A percentile compares a stretch with the other conserved stretches of the same genome.
These are phyloP conservation scores for Naganishia randhawae DNA, from an alignment of 768 basidiomycete species.

Conservation along the genomic window DNA sequence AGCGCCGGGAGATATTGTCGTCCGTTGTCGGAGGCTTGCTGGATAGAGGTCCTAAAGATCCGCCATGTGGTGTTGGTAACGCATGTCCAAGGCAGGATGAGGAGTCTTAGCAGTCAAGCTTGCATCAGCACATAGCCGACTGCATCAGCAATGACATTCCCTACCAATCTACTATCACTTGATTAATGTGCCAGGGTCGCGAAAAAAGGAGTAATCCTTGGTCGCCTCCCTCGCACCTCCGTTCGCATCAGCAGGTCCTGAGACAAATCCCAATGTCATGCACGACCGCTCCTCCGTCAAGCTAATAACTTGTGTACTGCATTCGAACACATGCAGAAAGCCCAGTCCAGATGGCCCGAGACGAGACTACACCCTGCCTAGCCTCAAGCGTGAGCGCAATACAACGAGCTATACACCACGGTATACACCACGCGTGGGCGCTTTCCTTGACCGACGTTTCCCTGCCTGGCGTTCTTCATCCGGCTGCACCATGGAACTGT, in stretches of 20 bases:
- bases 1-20: background rate
- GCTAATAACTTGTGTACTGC: background rate
- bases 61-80: background rate
- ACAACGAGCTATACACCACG: too few relatives aligned
- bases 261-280: slow-evolving; percentile 17
- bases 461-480: slow-evolving; percentile 24
- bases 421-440: background rate
- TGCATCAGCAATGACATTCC: slow-evolving; percentile 1
- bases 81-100: background rate
- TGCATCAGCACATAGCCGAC: slow-evolving; percentile 3
- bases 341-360: slow-evolving; percentile 21
- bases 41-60: background rate
- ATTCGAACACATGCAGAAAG: background rate
- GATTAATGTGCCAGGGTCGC: background rate
- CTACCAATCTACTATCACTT: background rate
- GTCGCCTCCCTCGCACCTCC: background rate
- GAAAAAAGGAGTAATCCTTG: slow-evolving; percentile 20
- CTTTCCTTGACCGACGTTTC: background rate
- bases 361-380: background rate
- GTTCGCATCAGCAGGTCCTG: slow-evolving; percentile 16
- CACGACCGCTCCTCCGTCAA: background rate
- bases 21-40: background rate
- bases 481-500: background rate
- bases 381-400: too few relatives aligned
- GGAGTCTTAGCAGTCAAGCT: slow-evolving; percentile 2